Evolutionary conservation across 2,329 filamentous ascomycete species (phyloP), one percentile per base, ranked within the genome.

Genomic region (Colletotrichum orchidophilum): DNA sequence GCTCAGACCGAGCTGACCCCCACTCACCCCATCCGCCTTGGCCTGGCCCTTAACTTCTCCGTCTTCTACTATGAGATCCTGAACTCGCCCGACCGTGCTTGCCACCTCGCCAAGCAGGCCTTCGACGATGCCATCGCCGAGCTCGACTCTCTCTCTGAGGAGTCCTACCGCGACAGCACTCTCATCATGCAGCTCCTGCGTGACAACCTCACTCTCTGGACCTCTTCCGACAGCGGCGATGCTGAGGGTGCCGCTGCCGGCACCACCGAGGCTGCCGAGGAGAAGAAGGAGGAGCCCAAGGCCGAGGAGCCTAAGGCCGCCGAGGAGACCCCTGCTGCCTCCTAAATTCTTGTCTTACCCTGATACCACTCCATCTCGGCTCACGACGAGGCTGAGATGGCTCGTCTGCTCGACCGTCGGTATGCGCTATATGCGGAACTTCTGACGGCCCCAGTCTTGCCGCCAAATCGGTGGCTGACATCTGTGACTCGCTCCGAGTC

Each of bases 61-160:
- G 96, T 98, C 80, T 98, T 98, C 90, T 97, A 97, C 91, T 97
- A 98, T 86, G 96, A 98, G 90, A 98, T 98, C 83, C 89, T 98
- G 82, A 98, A 98, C 92, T 97, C 95, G 42, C 96, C 95, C 80
- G 95, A 98, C 86, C 94, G 94, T 82, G 96, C 96, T 81, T 98
- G 96, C 91, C 96, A 98, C 83, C 92, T 98, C 77, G 96, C 96
- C 85, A 98, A 98, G 92, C 96, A 98, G 89, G 96, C 96, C 61
- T 98, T 98, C 81, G 96, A 98, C 83, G 96, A 98, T 84, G 96
- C 96, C 80, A 98, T 98, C 83, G 96, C 96, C 81, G 95, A 98
- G 91, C 94, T 98, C 78, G 96, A 98, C 88, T 97, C 95, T 62
- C 90, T 98, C 75, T 97, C 94, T 72, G 96, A 98, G 88, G 96